Conservation (phyloP, 148 eudicot genomes). For the Beta vulgaris region DNA sequence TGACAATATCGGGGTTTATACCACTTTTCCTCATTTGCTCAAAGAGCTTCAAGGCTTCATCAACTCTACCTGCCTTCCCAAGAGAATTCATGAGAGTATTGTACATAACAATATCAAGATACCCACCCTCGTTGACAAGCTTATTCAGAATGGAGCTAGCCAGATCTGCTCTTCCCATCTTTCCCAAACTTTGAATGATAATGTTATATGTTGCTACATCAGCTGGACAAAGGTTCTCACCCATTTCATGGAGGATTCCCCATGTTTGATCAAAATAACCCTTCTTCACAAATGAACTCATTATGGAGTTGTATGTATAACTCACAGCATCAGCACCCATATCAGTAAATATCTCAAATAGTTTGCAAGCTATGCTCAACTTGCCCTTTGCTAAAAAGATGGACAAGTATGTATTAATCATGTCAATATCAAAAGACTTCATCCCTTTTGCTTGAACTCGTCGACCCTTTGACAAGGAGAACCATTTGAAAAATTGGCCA, state of each 20-base stretch:
- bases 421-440: conserved; percentile 62
- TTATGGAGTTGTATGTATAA: conserved; percentile 78
- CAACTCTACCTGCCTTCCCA: conserved; percentile 74
- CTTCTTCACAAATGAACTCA: conserved; percentile 80
- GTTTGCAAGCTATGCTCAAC: conserved; percentile 72
- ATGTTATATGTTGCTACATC: conserved; percentile 75
- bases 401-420: conserved; percentile 81
- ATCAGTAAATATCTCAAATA: conserved; percentile 65
- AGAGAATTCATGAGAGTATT: conserved; percentile 76
- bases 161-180: conserved; percentile 77
- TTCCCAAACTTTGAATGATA: conserved; percentile 74
- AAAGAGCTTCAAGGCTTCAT: conserved; percentile 57
- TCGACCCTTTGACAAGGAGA: conserved; percentile 52
- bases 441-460: conserved; percentile 50
- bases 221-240: conserved; percentile 55
- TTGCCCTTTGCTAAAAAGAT: conserved; percentile 75
- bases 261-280: conserved; percentile 75
- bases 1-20: conserved; percentile 75
- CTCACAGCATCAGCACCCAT: conserved; percentile 60
- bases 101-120: conserved; percentile 83
- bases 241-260: conserved; percentile 71
- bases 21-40: conserved; percentile 70
- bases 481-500: conserved; percentile 25
- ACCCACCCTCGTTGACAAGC: conserved; percentile 69
- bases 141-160: conserved; percentile 58